These are phyloP conservation scores for Amylocarpus encephaloides DNA, from an alignment of 2,329 filamentous ascomycete species.

Conservation along the genomic window DNA sequence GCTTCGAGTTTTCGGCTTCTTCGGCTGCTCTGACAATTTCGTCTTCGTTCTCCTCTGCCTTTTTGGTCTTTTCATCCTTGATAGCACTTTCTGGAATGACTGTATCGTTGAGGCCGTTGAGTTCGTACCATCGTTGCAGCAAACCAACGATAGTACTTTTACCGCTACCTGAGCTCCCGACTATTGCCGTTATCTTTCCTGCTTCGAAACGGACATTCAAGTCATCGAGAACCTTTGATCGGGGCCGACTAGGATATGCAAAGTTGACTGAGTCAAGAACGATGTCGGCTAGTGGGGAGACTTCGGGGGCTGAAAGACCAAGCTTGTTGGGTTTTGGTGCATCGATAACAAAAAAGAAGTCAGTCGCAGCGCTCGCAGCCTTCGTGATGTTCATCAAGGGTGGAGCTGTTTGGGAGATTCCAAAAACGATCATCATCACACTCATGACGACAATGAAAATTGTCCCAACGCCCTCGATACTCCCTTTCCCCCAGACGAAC, in stretches of 20 bases:
- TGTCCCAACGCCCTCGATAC: too few relatives aligned
- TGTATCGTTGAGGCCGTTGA: too few relatives aligned
- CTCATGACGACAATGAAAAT: too few relatives aligned
- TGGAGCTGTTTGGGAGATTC: conserved; percentile 45
- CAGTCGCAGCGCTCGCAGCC: conserved; percentile 33
- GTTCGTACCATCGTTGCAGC: conserved; percentile 37
- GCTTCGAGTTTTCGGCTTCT: too few relatives aligned
- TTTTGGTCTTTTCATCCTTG: too few relatives aligned
- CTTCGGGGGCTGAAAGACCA: conserved; percentile 40
- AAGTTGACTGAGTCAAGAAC: conserved; percentile 31
- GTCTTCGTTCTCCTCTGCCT: too few relatives aligned
- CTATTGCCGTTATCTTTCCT: conserved; percentile 37
- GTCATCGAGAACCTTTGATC: conserved; percentile 30
- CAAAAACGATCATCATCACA: conserved; percentile 19
- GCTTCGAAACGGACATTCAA: conserved; percentile 29
- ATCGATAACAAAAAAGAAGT: conserved; percentile 32
- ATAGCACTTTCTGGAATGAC: too few relatives aligned
- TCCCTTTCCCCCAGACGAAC: too few relatives aligned
- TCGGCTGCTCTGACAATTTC: too few relatives aligned
- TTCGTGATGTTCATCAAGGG: conserved; percentile 45
- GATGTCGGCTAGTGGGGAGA: conserved; percentile 37
- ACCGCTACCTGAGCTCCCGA: conserved; percentile 38
- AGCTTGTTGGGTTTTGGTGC: conserved; percentile 32
- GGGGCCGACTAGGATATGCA: conserved; percentile 30
- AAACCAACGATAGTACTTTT: conserved; percentile 38